Conservation (phyloP, 2,329 filamentous ascomycete species). For the Aspergillus novofumigatus region DNA sequence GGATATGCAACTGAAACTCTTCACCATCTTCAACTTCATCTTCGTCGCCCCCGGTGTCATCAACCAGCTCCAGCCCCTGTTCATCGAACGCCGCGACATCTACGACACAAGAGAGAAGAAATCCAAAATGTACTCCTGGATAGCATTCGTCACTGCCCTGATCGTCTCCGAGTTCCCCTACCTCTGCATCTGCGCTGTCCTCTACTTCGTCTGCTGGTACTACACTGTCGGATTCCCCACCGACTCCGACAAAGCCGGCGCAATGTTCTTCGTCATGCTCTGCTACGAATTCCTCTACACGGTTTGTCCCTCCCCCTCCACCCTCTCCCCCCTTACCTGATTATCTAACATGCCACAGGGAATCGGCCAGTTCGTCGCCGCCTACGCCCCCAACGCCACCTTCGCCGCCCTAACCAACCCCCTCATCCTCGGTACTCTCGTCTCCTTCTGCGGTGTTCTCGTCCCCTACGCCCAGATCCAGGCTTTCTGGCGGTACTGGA, state of each 20-base stretch:
- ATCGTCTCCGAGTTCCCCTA: slow-evolving; percentile 66
- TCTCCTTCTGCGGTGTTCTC: slow-evolving; percentile 29
- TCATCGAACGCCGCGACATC: slow-evolving; percentile 65
- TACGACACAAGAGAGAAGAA: slow-evolving; percentile 66
- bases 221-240: slow-evolving; percentile 56
- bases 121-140: slow-evolving; percentile 68
- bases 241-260: slow-evolving; percentile 31
- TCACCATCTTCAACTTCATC: slow-evolving; percentile 62
- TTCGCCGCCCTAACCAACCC: slow-evolving; percentile 72
- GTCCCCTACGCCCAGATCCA: slow-evolving; percentile 28
- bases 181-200: slow-evolving; percentile 56
- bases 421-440: slow-evolving; percentile 57
- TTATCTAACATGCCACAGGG: slow-evolving; percentile 24
- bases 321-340: not conserved
- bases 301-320: not conserved
- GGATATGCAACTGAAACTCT: slow-evolving; percentile 70
- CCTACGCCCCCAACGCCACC: slow-evolving; percentile 62
- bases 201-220: slow-evolving; percentile 73
- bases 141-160: slow-evolving; percentile 67
- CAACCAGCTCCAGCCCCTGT: slow-evolving; percentile 57
- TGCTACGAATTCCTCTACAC: slow-evolving; percentile 69
- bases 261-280: slow-evolving; percentile 66
- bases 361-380: slow-evolving; percentile 75
- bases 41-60: slow-evolving; percentile 47
- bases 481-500: slow-evolving; percentile 31